These are phyloP conservation scores for Cardamine occulta DNA, from an alignment of 345 rosid genomes.

Conservation along the genomic window DNA sequence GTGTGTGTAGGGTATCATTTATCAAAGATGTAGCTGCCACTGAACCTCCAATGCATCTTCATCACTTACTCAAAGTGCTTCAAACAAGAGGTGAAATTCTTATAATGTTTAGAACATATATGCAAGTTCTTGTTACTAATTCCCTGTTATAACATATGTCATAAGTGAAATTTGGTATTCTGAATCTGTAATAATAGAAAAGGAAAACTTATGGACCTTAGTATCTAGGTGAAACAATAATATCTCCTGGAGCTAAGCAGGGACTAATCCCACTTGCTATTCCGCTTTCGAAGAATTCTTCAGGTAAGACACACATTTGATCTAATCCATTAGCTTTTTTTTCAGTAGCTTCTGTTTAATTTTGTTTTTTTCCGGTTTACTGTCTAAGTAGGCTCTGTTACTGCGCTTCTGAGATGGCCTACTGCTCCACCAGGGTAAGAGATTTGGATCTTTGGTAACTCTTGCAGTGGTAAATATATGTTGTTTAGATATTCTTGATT, in stretches of 20 bases:
- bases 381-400: constrained; percentile 58
- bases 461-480: background rate
- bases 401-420: constrained; percentile 91
- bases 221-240: constrained; percentile 63
- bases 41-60: constrained; percentile 73
- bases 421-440: constrained; percentile 88
- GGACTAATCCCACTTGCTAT: constrained; percentile 77
- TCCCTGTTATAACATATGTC: background rate
- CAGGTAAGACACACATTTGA: constrained; percentile 51
- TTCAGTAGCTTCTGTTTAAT: background rate
- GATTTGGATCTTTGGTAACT: constrained; percentile 16
- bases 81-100: constrained; percentile 61
- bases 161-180: background rate
- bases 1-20: constrained; percentile 62
- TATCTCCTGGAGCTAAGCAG: constrained; percentile 75
- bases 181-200: background rate
- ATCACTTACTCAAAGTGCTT: constrained; percentile 71
- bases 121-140: constrained; percentile 3
- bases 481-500: background rate
- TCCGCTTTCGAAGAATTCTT: constrained; percentile 67
- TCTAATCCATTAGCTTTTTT: constrained; percentile 11
- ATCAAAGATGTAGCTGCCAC: constrained; percentile 73
- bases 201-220: background rate
- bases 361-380: background rate
- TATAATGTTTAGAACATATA: background rate